Evolutionary conservation across 2,329 filamentous ascomycete genomes (phyloP).

Genomic region (Alternaria sp.): DNA sequence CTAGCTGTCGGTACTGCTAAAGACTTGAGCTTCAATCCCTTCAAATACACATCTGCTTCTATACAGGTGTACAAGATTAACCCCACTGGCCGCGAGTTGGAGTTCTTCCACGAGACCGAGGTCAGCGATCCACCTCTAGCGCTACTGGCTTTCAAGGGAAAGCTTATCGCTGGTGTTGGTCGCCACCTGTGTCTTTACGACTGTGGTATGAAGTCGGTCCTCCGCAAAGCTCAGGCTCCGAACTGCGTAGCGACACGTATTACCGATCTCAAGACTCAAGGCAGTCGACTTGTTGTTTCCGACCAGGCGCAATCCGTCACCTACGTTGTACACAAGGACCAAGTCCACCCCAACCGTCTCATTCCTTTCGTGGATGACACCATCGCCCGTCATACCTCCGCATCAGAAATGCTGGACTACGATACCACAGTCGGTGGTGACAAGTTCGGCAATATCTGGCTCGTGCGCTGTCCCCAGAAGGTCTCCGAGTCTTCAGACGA

Average conservation of each 20-base stretch:
- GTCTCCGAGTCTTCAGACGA: conserved; percentile 90
- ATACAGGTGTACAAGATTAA: conserved; percentile 92
- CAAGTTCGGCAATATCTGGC: conserved; percentile 96
- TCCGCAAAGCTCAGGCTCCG: conserved; percentile 84
- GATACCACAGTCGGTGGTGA: conserved; percentile 94
- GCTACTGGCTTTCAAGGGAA: conserved; percentile 91
- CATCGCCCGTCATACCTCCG: conserved; percentile 87
- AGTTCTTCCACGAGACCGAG: conserved; percentile 96
- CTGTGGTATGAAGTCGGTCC: conserved; percentile 86
- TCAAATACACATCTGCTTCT: conserved; percentile 74
- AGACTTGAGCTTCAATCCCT: conserved; percentile 81
- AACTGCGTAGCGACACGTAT: conserved; percentile 81
- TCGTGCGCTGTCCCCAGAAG: conserved; percentile 85
- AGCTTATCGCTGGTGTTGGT: conserved; percentile 83
- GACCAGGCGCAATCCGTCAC: conserved; percentile 92
- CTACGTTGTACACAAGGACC: conserved; percentile 89
- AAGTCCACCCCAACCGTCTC: conserved; percentile 77
- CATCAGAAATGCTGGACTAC: conserved; percentile 94
- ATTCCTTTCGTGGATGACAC: conserved; percentile 94
- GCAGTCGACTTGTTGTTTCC: conserved; percentile 87
- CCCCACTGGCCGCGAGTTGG: conserved; percentile 83
- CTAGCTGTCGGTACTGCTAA: conserved; percentile 94
- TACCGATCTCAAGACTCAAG: conserved; percentile 85
- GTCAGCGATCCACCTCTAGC: conserved; percentile 88
- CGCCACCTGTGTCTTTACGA: conserved; percentile 86